phyloP scores from a whole-genome alignment of 2,329 filamentous ascomycete genomes.

The Aulographum hederae region DNA sequence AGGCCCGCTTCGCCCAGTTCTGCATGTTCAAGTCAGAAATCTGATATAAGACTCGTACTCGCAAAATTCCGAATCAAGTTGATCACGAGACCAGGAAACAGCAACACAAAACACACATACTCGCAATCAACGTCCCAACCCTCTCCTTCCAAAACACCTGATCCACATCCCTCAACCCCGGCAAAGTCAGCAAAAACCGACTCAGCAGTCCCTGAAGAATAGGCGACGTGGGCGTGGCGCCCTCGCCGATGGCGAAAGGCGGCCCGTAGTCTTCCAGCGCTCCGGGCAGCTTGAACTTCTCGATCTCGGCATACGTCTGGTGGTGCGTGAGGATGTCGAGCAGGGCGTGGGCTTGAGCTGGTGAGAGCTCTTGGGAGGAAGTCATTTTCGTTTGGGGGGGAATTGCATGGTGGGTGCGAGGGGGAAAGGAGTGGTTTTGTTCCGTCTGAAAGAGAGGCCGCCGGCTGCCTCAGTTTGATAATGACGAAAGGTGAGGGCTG shows the following conservation, averaged over 20 bases:
- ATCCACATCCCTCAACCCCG: constrained; percentile 45
- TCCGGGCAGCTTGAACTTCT: constrained; percentile 47
- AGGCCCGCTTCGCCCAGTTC: constrained; percentile 49
- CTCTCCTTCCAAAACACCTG: constrained; percentile 47
- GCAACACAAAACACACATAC: too few relatives aligned
- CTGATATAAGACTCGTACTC: too few relatives aligned
- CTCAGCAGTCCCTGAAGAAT: constrained; percentile 50
- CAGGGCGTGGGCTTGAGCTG: constrained; percentile 29
- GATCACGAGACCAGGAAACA: too few relatives aligned
- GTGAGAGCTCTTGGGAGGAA: constrained; percentile 20
- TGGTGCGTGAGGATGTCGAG: constrained; percentile 36
- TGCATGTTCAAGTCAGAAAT: too few relatives aligned
- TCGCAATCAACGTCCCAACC: constrained; percentile 37
- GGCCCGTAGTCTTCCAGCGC: constrained; percentile 51
- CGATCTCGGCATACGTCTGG: constrained; percentile 45
- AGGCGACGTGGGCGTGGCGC: constrained; percentile 36
- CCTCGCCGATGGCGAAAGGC: constrained; percentile 38
- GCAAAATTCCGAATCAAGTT: constrained; percentile 19
- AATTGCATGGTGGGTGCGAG: too few relatives aligned
- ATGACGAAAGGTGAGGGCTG: too few relatives aligned
- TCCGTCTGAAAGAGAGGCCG: too few relatives aligned
- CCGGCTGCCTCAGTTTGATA: too few relatives aligned
- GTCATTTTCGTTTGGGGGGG: too few relatives aligned
- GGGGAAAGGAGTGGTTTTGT: too few relatives aligned
- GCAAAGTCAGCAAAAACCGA: constrained; percentile 45